Evolutionary conservation across 495 filamentous ascomycete genomes (phyloP).

Genomic region (Lophiostoma macrostomum): DNA sequence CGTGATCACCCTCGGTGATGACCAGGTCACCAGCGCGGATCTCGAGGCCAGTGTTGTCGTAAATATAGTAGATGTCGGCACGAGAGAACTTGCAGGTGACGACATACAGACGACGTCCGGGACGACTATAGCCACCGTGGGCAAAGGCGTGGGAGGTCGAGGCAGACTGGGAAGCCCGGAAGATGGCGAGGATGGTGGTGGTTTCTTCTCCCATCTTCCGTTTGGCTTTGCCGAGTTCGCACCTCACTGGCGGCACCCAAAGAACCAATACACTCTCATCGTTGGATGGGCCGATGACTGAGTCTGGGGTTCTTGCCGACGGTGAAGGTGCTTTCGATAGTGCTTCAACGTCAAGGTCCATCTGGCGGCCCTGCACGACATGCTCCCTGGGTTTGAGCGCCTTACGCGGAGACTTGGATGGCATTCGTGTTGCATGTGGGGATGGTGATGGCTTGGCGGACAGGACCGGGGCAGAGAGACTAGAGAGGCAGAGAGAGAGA

Average conservation of each 20-base stretch:
- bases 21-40: slow-evolving; percentile 90
- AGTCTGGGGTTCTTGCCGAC: slow-evolving; percentile 7
- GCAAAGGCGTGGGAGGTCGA: no score
- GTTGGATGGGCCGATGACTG: no score
- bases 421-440: slow-evolving; percentile 3
- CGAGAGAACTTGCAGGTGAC: slow-evolving; percentile 94
- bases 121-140: slow-evolving; percentile 53
- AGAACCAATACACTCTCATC: not conserved
- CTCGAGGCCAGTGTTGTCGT: slow-evolving; percentile 87
- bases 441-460: not conserved
- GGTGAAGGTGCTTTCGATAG: slow-evolving; percentile 1
- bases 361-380: not conserved
- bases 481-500: no score
- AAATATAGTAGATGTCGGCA: slow-evolving; percentile 93
- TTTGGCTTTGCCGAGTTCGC: slow-evolving; percentile 5
- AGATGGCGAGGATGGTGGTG: no score
- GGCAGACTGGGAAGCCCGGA: no score
- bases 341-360: not conserved
- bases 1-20: slow-evolving; percentile 95
- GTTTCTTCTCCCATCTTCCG: slow-evolving; percentile 20
- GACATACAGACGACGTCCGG: slow-evolving; percentile 80
- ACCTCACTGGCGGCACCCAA: slow-evolving; percentile 2
- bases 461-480: no score
- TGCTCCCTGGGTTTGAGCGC: not conserved
- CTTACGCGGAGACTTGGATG: slow-evolving; percentile 13